Evolutionary conservation across 2,329 filamentous ascomycete species (phyloP).

Genomic region (Chaetomium globosum): DNA sequence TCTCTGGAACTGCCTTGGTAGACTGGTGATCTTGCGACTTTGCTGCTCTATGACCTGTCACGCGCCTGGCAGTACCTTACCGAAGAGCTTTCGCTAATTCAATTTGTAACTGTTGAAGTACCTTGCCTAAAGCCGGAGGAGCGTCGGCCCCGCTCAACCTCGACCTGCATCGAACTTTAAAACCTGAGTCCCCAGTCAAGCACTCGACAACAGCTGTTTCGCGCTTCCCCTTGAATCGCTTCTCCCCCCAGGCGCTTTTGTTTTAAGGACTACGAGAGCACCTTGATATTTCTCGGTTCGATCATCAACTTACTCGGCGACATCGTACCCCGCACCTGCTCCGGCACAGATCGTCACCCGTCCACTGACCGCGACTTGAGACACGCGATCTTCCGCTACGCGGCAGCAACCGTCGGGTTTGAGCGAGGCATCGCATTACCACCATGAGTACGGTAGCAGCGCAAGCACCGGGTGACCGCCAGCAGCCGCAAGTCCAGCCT

Average conservation of each 20-base stretch:
- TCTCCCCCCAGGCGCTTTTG: background rate
- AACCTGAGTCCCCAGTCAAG: slow-evolving; percentile 2
- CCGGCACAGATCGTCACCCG: background rate
- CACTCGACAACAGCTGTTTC: background rate
- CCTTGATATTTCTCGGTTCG: background rate
- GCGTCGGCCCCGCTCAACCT: slow-evolving; percentile 10
- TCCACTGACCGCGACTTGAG: background rate
- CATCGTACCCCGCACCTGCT: background rate
- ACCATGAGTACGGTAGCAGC: slow-evolving; percentile 28
- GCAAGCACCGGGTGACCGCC: slow-evolving; percentile 32
- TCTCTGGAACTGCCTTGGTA: background rate
- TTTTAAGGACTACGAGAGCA: background rate
- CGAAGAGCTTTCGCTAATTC: background rate
- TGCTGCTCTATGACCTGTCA: background rate
- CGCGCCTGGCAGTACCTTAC: background rate
- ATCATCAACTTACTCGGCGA: background rate
- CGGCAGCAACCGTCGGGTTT: background rate
- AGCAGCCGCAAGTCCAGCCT: slow-evolving; percentile 75
- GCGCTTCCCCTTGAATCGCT: background rate
- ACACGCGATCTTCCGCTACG: background rate
- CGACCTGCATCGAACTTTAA: background rate
- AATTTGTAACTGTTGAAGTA: background rate
- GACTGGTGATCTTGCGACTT: background rate
- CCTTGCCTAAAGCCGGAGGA: background rate
- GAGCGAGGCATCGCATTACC: background rate